These are phyloP conservation scores for Heimioporus retisporus DNA, from an alignment of 1,284 basidiomycete species.

Conservation along the genomic window DNA sequence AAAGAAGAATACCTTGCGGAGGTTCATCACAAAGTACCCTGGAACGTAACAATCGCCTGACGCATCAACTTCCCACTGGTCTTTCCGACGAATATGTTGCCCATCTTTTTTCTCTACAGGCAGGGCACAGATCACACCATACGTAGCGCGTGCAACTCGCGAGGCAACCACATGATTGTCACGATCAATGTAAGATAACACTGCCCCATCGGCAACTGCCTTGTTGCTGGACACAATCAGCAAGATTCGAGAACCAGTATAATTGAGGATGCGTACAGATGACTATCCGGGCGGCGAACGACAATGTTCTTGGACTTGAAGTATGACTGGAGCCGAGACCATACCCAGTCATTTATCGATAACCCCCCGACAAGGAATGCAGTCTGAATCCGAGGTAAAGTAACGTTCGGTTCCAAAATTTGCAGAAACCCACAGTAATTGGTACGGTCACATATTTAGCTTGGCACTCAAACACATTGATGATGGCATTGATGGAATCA, in stretches of 20 bases:
- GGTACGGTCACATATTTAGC: conserved; percentile 27
- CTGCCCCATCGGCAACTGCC: conserved; percentile 61
- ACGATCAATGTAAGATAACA: conserved; percentile 59
- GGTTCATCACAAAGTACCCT: conserved; percentile 2
- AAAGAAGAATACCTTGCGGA: not conserved
- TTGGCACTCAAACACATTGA: conserved; percentile 45
- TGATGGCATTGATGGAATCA: conserved; percentile 42
- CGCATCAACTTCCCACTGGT: conserved; percentile 13
- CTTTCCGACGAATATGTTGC: conserved; percentile 13
- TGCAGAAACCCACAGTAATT: conserved; percentile 38
- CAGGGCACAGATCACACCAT: conserved; percentile 28
- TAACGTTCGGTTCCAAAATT: conserved; percentile 15
- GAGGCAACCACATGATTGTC: conserved; percentile 46
- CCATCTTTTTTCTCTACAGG: conserved; percentile 3
- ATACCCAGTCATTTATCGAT: conserved; percentile 56
- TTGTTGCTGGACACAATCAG: conserved; percentile 50
- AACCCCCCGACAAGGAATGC: conserved; percentile 53
- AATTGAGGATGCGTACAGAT: conserved; percentile 33
- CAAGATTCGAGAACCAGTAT: no score
- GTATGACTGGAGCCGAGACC: conserved; percentile 42
- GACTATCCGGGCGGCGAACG: conserved; percentile 23
- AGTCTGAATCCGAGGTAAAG: conserved; percentile 8
- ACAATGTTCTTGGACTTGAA: conserved; percentile 34
- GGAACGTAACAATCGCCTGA: conserved; percentile 12
- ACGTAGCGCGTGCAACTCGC: conserved; percentile 51